These are phyloP conservation scores for Eimeria tenella DNA, from an alignment of 169 alveolate species.

Conservation along the genomic window DNA sequence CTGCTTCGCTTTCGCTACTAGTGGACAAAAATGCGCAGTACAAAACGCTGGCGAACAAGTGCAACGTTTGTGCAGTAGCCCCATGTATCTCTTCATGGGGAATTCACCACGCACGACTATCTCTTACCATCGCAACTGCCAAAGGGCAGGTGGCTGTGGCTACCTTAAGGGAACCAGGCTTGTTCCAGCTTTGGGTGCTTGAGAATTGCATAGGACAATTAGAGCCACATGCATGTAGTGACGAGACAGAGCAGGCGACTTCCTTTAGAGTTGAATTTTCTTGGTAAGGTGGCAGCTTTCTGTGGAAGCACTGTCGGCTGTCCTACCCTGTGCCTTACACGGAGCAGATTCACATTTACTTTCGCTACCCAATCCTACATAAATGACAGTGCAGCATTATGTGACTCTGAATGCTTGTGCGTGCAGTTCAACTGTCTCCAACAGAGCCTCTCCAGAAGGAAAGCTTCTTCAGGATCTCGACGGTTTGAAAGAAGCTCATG, in stretches of 20 bases:
- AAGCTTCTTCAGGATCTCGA: not conserved
- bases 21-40: slow-evolving; percentile 18
- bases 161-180: slow-evolving; percentile 35
- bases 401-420: not conserved
- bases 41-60: slow-evolving; percentile 27
- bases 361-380: too few species aligned
- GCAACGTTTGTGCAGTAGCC: slow-evolving; percentile 16
- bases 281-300: not conserved
- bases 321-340: too few species aligned
- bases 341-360: too few species aligned
- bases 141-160: slow-evolving; percentile 31
- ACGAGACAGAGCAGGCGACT: not conserved
- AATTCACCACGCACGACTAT: not conserved
- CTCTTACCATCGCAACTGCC: slow-evolving; percentile 10
- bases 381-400: too few species aligned
- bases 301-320: too few species aligned
- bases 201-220: not conserved
- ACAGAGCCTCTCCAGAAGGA: not conserved
- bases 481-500: not conserved
- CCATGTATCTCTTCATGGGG: not conserved
- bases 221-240: not conserved
- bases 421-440: slow-evolving; percentile 32
- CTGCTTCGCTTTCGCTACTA: slow-evolving; percentile 36
- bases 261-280: slow-evolving; percentile 3
- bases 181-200: slow-evolving; percentile 47